Evolutionary conservation across 2,329 filamentous ascomycete species (phyloP).

Genomic region (Ophiostoma perfectum): DNA sequence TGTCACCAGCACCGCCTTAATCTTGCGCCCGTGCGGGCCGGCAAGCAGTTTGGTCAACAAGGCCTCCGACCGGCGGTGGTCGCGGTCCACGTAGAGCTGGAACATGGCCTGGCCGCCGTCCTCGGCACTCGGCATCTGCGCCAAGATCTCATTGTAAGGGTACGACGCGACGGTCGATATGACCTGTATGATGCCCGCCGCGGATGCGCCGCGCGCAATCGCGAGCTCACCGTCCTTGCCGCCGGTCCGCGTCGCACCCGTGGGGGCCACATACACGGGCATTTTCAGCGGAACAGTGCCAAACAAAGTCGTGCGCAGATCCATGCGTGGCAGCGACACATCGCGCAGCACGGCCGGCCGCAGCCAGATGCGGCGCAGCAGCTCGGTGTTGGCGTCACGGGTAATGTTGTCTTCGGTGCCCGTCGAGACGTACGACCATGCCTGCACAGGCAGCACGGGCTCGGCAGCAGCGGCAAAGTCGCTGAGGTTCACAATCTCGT

Average conservation of each 20-base stretch:
- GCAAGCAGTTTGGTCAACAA: constrained; percentile 22
- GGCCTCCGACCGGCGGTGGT: constrained; percentile 17
- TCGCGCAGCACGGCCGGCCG: constrained; percentile 47
- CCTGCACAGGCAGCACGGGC: constrained; percentile 42
- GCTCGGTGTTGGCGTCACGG: constrained; percentile 43
- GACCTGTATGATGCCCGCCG: constrained; percentile 45
- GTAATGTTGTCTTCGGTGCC: constrained; percentile 50
- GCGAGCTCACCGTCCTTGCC: constrained; percentile 49
- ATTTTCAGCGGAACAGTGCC: constrained; percentile 36
- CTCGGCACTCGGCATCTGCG: constrained; percentile 28
- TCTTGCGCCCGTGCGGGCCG: constrained; percentile 34
- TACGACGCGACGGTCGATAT: constrained; percentile 28
- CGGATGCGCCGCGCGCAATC: constrained; percentile 44
- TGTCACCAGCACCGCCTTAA: constrained; percentile 43
- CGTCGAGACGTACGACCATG: constrained; percentile 52
- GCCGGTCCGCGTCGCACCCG: constrained; percentile 46
- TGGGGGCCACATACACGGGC: constrained; percentile 47
- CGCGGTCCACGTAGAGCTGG: constrained; percentile 27
- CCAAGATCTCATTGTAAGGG: constrained; percentile 26
- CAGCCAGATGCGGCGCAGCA: constrained; percentile 46
- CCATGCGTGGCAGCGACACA: constrained; percentile 37
- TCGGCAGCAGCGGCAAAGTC: constrained; percentile 47
- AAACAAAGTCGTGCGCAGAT: constrained; percentile 39
- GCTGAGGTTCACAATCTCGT: constrained; percentile 32
- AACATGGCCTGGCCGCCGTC: constrained; percentile 35